These are phyloP conservation scores for Brettanomyces custersianus DNA, from an alignment of 805 yeast genomes.

Conservation along the genomic window DNA sequence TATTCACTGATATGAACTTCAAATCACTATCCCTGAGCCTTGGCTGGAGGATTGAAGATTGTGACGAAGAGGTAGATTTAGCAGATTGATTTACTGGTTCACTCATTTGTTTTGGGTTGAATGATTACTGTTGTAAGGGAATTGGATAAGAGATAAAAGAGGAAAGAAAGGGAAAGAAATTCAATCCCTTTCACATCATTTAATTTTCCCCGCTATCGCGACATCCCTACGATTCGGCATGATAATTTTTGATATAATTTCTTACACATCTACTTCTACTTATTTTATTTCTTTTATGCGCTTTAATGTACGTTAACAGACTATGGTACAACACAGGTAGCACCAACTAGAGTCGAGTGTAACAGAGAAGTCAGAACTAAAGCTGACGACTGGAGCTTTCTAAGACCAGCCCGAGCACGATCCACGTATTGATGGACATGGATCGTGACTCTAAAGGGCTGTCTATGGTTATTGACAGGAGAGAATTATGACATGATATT, in stretches of 20 bases:
- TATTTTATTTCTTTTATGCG: no score
- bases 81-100: conserved; percentile 1
- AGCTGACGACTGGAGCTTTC: conserved; percentile 32
- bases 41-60: conserved; percentile 23
- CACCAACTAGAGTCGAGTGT: conserved; percentile 4
- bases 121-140: background rate
- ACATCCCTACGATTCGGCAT: no score
- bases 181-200: background rate
- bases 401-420: conserved; percentile 95
- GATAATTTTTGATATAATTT: no score
- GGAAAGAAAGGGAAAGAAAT: background rate
- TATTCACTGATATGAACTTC: conserved; percentile 12
- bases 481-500: conserved; percentile 9
- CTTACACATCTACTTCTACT: no score
- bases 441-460: conserved; percentile 78
- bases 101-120: no score
- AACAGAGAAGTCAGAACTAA: background rate
- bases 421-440: conserved; percentile 39
- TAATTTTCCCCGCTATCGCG: no score
- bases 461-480: conserved; percentile 41
- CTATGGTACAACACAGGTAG: conserved; percentile 1
- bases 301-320: conserved; percentile 5
- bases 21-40: conserved; percentile 15
- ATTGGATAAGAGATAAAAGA: no score
- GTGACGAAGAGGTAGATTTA: conserved; percentile 11